These are phyloP conservation scores for Astrothelium subdiscretum DNA, from an alignment of 495 filamentous ascomycete species.

Conservation along the genomic window DNA sequence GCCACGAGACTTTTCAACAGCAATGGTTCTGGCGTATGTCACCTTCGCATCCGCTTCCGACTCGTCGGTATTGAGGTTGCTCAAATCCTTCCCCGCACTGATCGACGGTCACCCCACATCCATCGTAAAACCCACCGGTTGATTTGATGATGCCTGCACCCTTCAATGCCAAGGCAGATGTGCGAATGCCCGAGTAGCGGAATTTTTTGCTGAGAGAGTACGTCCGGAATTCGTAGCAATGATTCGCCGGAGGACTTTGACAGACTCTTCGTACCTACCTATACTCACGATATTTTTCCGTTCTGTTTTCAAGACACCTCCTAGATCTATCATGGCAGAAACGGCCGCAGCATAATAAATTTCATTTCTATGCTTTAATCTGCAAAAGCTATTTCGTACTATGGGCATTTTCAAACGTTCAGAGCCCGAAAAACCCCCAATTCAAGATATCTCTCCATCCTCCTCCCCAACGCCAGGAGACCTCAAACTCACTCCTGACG, in stretches of 20 bases:
- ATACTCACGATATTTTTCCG: not conserved
- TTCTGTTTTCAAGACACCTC: not conserved
- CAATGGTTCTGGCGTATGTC: not conserved
- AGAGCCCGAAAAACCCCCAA: not conserved
- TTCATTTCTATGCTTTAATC: not conserved
- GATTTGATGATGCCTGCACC: not conserved
- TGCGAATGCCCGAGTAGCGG: not conserved
- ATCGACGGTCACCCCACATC: not conserved
- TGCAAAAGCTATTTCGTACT: not conserved
- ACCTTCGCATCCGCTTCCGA: not conserved
- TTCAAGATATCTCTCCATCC: not conserved
- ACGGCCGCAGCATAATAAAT: not conserved
- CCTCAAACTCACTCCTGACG: conserved; percentile 2
- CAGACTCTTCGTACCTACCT: no score
- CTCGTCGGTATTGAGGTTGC: not conserved
- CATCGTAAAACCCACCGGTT: not conserved
- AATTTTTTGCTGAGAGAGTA: not conserved
- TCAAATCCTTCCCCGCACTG: not conserved
- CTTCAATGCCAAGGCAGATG: not conserved
- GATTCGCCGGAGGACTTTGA: no score
- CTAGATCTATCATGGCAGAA: not conserved
- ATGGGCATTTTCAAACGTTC: not conserved
- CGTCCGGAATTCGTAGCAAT: not conserved
- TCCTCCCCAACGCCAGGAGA: not conserved
- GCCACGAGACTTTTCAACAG: not conserved